These are phyloP conservation scores for Colletotrichum nymphaeae DNA, from an alignment of 2,329 filamentous ascomycete genomes.

Conservation along the genomic window DNA sequence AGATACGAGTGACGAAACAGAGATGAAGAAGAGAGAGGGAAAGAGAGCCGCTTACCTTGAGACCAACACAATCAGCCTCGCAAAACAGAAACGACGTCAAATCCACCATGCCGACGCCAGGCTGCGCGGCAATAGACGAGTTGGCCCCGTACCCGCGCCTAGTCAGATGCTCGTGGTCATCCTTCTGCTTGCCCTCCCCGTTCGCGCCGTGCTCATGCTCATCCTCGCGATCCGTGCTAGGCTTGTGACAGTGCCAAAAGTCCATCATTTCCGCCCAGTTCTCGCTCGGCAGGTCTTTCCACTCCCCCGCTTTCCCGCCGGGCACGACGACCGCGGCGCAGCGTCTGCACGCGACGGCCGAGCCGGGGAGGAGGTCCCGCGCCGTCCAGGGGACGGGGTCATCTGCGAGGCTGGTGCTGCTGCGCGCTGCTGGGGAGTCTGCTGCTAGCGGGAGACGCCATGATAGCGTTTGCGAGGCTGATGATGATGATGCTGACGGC, in stretches of 20 bases:
- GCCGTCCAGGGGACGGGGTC: slow-evolving; percentile 68
- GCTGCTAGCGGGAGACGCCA: slow-evolving; percentile 63
- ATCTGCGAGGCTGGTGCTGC: slow-evolving; percentile 28
- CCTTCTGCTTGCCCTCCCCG: not conserved
- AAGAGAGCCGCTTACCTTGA: slow-evolving; percentile 48
- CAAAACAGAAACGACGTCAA: slow-evolving; percentile 80
- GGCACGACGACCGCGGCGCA: slow-evolving; percentile 53
- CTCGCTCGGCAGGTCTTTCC: slow-evolving; percentile 95
- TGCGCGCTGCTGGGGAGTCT: slow-evolving; percentile 33
- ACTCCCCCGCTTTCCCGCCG: slow-evolving; percentile 59
- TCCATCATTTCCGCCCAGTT: slow-evolving; percentile 99
- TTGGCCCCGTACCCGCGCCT: slow-evolving; percentile 86
- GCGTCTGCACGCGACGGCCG: slow-evolving; percentile 55
- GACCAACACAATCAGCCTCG: slow-evolving; percentile 69
- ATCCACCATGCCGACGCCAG: slow-evolving; percentile 82
- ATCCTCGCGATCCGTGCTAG: slow-evolving; percentile 64
- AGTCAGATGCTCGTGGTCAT: slow-evolving; percentile 59
- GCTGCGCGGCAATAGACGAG: slow-evolving; percentile 74
- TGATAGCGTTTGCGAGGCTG: slow-evolving; percentile 45
- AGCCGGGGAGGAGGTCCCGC: slow-evolving; percentile 53
- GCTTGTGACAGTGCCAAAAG: slow-evolving; percentile 99
- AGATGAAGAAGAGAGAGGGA: slow-evolving; percentile 30
- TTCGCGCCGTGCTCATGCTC: slow-evolving; percentile 34
- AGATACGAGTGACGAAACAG: slow-evolving; percentile 15
- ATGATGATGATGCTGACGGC: slow-evolving; percentile 47